Conservation (phyloP, 805 yeast genomes). For the Metschnikowia noctiluminum region DNA sequence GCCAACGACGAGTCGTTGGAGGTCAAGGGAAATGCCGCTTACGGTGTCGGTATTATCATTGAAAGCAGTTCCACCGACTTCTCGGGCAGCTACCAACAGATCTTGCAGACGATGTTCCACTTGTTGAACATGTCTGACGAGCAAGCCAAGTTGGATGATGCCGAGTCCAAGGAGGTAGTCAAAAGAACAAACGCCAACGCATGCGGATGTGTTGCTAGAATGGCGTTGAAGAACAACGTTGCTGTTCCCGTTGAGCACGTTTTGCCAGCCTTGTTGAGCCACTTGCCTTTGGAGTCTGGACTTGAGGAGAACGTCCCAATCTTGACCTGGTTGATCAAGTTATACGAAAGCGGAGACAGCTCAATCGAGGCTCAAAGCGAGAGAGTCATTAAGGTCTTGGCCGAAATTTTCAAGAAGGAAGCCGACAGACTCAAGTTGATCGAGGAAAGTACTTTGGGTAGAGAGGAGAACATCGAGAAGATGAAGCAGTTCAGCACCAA, state of each 20-base stretch:
- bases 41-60: constrained; percentile 83
- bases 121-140: constrained; percentile 67
- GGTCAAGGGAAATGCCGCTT: constrained; percentile 93
- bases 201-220: constrained; percentile 94
- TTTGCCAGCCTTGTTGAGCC: constrained; percentile 71
- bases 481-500: constrained; percentile 74
- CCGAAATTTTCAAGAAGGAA: constrained; percentile 70
- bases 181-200: constrained; percentile 90
- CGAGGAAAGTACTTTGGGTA: constrained; percentile 74
- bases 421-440: constrained; percentile 66
- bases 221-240: constrained; percentile 68
- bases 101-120: constrained; percentile 73
- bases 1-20: constrained; percentile 76
- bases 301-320: constrained; percentile 92
- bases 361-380: constrained; percentile 55
- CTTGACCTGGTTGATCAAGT: constrained; percentile 67
- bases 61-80: constrained; percentile 55
- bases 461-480: constrained; percentile 78
- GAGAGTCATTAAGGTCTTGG: constrained; percentile 63
- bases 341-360: constrained; percentile 63
- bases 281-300: constrained; percentile 83
- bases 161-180: constrained; percentile 73
- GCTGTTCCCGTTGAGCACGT: constrained; percentile 72
- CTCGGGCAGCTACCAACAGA: constrained; percentile 59
- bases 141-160: constrained; percentile 53